A percentile compares a stretch with the other conserved stretches of the same genome.
Evolutionary conservation across 345 rosid species (phyloP).

Genomic region (Nasturtium officinale): DNA sequence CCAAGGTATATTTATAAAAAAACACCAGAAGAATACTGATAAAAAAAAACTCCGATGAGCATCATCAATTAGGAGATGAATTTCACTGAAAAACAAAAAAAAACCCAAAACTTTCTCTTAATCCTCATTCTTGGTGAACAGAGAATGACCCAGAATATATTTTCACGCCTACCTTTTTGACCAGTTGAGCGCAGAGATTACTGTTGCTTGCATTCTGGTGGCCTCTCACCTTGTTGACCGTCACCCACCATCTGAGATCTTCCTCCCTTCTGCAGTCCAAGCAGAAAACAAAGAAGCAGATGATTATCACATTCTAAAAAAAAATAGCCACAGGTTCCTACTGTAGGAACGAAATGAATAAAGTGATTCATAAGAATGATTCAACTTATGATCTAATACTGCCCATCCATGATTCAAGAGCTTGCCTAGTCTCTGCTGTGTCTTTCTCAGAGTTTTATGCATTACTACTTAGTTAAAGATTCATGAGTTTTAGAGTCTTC

Average conservation of each 20-base stretch:
- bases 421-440: background rate
- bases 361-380: background rate
- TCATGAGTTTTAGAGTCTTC: background rate
- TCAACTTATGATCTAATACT: background rate
- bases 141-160: background rate
- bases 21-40: conserved; percentile 22
- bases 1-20: background rate
- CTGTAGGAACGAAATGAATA: background rate
- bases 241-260: conserved; percentile 45
- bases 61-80: conserved; percentile 14
- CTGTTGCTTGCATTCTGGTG: conserved; percentile 94
- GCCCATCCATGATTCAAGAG: conserved; percentile 2
- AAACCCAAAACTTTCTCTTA: background rate
- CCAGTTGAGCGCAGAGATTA: conserved; percentile 23
- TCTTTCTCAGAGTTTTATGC: background rate
- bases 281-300: background rate
- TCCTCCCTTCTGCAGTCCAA: conserved; percentile 54
- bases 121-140: conserved; percentile 7
- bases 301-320: background rate
- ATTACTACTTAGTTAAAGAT: background rate
- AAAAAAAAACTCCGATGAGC: conserved; percentile 27
- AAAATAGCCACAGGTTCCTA: too few relatives aligned
- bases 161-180: background rate
- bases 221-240: conserved; percentile 69
- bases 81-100: background rate